Base-by-base conservation (phyloP, 2,329 filamentous ascomycete genomes). In the Alternaria panax region DNA sequence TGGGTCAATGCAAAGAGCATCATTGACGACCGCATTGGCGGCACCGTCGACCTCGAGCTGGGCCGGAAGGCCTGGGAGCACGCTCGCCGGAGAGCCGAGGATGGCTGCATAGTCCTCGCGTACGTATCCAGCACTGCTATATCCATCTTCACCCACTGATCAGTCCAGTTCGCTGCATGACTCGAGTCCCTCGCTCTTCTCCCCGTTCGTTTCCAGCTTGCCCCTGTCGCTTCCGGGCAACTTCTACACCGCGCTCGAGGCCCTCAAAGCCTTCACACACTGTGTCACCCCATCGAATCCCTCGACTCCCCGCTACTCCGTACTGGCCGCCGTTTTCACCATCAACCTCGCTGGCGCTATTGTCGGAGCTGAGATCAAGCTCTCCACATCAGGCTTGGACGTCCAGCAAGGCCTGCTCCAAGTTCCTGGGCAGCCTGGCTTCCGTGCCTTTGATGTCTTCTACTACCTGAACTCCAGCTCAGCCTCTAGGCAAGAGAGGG, bases 381-480 rank as follows among this genome's bases (percentile, higher is more conserved):
- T 99, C 7, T 94, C 94, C 0, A 90, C 92, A 38, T 91, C 92
- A 3, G 95, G 95, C 18, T 91, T 99, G 60, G 92, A 99, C 75
- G 95, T 93, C 0, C 80, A 84, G 20, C 88, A 88, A 63, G 95
- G 94, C 41, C 83, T 99, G 11, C 82, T 97, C 16, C 88, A 91
- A 57, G 87, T 99, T 16, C 92, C 95, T 0, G 79, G 88, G 0
- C 88, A 97, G 73, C 74, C 88, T 7, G 95, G 95, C 12, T 92
- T 92, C 78, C 89, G 95, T 63, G 95, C 94, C 4, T 99, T 99
- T 69, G 94, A 99, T 74, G 95, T 96, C 50, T 98, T 99, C 75
- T 98, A 99, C 81, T 98, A 97, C 72, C 87, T 99, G 1, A 85
- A 98, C 41, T 96, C 93, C 0, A 93, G 91, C n/a, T 91, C 92